Conservation (phyloP, 305 asterid genomes). For the Lippia alba region DNA sequence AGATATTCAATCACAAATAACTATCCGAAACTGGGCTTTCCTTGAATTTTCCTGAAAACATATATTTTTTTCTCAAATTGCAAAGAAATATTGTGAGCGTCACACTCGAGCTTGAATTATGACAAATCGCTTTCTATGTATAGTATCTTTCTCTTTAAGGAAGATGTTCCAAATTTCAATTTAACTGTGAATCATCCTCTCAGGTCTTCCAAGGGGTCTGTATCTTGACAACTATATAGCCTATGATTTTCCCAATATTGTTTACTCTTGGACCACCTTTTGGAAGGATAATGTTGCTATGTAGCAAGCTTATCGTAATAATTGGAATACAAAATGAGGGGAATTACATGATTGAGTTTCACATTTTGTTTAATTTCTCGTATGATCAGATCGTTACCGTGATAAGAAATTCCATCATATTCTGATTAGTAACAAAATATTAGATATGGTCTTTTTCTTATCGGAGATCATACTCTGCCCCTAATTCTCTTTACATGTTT, state of each 20-base stretch:
- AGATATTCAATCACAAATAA: background rate
- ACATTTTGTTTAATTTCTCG: too few relatives aligned
- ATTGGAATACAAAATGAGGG: too few relatives aligned
- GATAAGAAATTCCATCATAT: too few relatives aligned
- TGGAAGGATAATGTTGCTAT: background rate
- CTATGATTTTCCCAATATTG: background rate
- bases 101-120: slow-evolving; percentile 1
- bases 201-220: slow-evolving; percentile 36
- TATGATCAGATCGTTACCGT: too few relatives aligned
- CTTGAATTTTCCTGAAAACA: slow-evolving; percentile 27
- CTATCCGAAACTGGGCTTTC: slow-evolving; percentile 22
- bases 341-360: too few relatives aligned
- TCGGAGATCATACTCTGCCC: too few relatives aligned
- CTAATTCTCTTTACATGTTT: too few relatives aligned
- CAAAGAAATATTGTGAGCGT: slow-evolving; percentile 14
- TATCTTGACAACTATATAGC: slow-evolving; percentile 34
- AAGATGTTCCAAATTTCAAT: slow-evolving; percentile 20
- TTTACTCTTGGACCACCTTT: background rate
- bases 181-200: slow-evolving; percentile 7
- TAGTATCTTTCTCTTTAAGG: slow-evolving; percentile 13
- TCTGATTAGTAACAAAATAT: too few relatives aligned
- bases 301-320: background rate
- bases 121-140: slow-evolving; percentile 33
- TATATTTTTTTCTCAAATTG: background rate
- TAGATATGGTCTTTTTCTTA: too few relatives aligned